These are phyloP conservation scores for Stephanocyclus meneghinianus DNA, from an alignment of 352 stramenopile genomes.

Conservation along the genomic window DNA sequence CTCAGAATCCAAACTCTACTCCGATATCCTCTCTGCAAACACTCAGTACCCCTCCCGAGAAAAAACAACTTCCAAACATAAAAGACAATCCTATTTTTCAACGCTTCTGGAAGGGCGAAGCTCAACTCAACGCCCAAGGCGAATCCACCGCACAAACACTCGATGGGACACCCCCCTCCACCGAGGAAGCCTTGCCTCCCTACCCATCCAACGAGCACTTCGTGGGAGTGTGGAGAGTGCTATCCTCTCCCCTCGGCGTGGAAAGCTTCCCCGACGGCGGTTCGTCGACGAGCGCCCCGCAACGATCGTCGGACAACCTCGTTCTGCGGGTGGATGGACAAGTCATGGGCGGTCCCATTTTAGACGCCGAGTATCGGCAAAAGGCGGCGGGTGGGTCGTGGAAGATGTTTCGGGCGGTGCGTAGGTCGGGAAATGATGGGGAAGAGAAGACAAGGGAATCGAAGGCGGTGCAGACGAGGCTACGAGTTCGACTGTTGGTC, in stretches of 20 bases:
- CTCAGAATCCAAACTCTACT: neutral
- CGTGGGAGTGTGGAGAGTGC: slow-evolving; percentile 69
- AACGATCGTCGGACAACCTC: slow-evolving; percentile 63
- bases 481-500: slow-evolving; percentile 76
- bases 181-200: slow-evolving; percentile 44
- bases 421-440: slow-evolving; percentile 21
- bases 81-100: slow-evolving; percentile 78
- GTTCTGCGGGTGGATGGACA: slow-evolving; percentile 76
- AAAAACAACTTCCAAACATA: slow-evolving; percentile 21
- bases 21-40: neutral
- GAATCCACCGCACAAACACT: slow-evolving; percentile 37
- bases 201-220: slow-evolving; percentile 74
- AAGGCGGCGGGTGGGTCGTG: slow-evolving; percentile 74
- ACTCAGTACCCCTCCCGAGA: neutral
- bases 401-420: slow-evolving; percentile 63
- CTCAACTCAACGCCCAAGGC: slow-evolving; percentile 33
- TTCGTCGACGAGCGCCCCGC: neutral
- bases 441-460: slow-evolving; percentile 23
- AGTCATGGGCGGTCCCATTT: slow-evolving; percentile 66
- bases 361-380: slow-evolving; percentile 68
- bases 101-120: slow-evolving; percentile 43
- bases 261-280: slow-evolving; percentile 33
- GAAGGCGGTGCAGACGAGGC: slow-evolving; percentile 37
- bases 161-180: slow-evolving; percentile 19
- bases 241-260: slow-evolving; percentile 62